Conservation (phyloP, 1,139 yeast species). For the Yamadazyma friedrichii region DNA sequence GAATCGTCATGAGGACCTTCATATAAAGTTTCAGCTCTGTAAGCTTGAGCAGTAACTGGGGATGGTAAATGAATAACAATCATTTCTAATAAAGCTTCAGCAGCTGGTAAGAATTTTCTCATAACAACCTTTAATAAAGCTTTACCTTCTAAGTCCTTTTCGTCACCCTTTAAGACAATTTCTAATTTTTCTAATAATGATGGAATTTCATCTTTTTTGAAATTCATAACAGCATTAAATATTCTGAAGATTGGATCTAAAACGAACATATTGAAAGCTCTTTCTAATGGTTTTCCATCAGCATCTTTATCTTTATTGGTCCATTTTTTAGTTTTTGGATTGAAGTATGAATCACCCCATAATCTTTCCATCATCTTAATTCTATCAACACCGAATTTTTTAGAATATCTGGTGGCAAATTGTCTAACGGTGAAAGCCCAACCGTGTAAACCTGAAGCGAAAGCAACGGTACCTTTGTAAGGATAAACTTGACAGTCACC, state of each 20-base stretch:
- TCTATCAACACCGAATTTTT: slow-evolving; percentile 99
- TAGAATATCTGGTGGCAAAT: slow-evolving; percentile 96
- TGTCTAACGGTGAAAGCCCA: slow-evolving; percentile 99
- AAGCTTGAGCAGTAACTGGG: slow-evolving; percentile 97
- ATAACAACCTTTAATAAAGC: slow-evolving; percentile 96
- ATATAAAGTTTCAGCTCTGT: slow-evolving; percentile 99
- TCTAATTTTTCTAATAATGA: slow-evolving; percentile 88
- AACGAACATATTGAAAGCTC: slow-evolving; percentile 99
- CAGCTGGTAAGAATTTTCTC: slow-evolving; percentile 99
- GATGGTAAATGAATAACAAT: slow-evolving; percentile 98
- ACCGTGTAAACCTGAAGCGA: slow-evolving; percentile 99
- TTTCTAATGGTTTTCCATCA: slow-evolving; percentile 91
- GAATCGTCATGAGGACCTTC: slow-evolving; percentile 99
- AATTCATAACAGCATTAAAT: slow-evolving; percentile 51
- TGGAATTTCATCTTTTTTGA: slow-evolving; percentile 89
- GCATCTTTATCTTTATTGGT: slow-evolving; percentile 95
- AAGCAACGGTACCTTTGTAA: slow-evolving; percentile 98
- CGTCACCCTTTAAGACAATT: slow-evolving; percentile 86
- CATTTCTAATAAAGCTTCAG: slow-evolving; percentile 99
- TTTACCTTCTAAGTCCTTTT: slow-evolving; percentile 97
- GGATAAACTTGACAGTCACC: slow-evolving; percentile 99
- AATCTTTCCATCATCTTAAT: slow-evolving; percentile 97
- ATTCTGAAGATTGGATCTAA: slow-evolving; percentile 97
- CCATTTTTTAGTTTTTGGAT: slow-evolving; percentile 99
- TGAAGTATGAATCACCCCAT: slow-evolving; percentile 99